These are phyloP conservation scores for Backusella mclennaniae DNA, from an alignment of 192 early-diverging fungal species.

Conservation along the genomic window DNA sequence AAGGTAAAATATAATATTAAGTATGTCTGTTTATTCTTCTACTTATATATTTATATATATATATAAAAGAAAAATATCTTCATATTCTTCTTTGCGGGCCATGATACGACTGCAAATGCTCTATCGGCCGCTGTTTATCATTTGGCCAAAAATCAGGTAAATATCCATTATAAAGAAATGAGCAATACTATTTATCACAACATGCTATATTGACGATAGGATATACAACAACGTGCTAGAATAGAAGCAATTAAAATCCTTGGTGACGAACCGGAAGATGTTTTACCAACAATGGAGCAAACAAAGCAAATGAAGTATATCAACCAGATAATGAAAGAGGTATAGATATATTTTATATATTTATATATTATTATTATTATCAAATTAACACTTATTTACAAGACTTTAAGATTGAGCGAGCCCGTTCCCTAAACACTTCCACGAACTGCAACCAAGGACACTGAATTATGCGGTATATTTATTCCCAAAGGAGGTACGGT, in stretches of 20 bases:
- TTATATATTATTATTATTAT: not conserved
- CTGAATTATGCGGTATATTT: slow-evolving; percentile 10
- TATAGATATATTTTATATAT: not conserved
- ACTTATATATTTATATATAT: not conserved
- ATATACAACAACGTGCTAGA: slow-evolving; percentile 57
- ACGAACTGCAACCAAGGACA: slow-evolving; percentile 17
- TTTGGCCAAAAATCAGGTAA: slow-evolving; percentile 42
- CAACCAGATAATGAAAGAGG: slow-evolving; percentile 52
- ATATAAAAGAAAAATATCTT: slow-evolving; percentile 2
- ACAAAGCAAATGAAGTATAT: slow-evolving; percentile 52
- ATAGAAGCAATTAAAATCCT: slow-evolving; percentile 49
- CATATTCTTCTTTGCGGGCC: slow-evolving; percentile 57
- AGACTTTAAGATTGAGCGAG: slow-evolving; percentile 50
- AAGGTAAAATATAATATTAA: not conserved
- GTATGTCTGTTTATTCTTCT: not conserved
- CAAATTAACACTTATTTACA: too few relatives aligned
- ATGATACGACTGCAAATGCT: slow-evolving; percentile 57
- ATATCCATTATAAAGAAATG: not conserved
- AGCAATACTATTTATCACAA: slow-evolving; percentile 6
- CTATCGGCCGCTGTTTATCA: slow-evolving; percentile 47
- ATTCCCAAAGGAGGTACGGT: slow-evolving; percentile 30
- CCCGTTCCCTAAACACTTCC: slow-evolving; percentile 27
- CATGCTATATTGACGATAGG: slow-evolving; percentile 42
- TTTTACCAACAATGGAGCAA: slow-evolving; percentile 50
- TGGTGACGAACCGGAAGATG: slow-evolving; percentile 49